Conservation (phyloP, 2,329 filamentous ascomycete species). For the Alternaria dauci region DNA sequence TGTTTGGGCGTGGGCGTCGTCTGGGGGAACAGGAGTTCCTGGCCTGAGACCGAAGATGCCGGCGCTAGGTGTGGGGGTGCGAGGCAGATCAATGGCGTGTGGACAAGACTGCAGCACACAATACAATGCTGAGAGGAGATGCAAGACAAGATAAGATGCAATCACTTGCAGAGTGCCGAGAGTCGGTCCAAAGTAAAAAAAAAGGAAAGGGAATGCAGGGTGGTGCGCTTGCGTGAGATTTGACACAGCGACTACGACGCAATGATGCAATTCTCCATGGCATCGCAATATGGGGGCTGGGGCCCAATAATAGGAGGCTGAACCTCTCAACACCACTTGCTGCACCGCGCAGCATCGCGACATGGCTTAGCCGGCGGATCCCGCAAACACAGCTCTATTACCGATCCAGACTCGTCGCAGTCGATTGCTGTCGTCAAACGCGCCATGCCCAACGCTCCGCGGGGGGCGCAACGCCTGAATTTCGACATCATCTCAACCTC, state of each 20-base stretch:
- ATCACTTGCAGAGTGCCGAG: slow-evolving; percentile 11
- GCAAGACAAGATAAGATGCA: not conserved
- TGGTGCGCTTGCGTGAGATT: slow-evolving; percentile 21
- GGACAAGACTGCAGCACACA: slow-evolving; percentile 12
- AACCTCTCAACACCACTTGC: slow-evolving; percentile 20
- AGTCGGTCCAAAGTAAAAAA: slow-evolving; percentile 8
- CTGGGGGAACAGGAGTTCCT: slow-evolving; percentile 28
- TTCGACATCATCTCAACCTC: slow-evolving; percentile 4
- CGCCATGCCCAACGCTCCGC: slow-evolving; percentile 8
- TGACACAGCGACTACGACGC: slow-evolving; percentile 26
- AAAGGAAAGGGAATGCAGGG: slow-evolving; percentile 15
- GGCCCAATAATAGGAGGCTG: slow-evolving; percentile 39
- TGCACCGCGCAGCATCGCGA: not conserved
- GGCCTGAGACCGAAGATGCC: slow-evolving; percentile 28
- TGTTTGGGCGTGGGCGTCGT: slow-evolving; percentile 22
- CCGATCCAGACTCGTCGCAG: not conserved
- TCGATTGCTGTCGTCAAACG: not conserved
- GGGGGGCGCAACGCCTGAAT: slow-evolving; percentile 7
- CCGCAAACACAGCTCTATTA: not conserved
- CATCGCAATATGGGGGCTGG: slow-evolving; percentile 36
- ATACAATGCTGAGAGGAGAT: slow-evolving; percentile 8
- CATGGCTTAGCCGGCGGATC: not conserved
- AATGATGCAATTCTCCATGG: slow-evolving; percentile 42
- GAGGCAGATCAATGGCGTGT: slow-evolving; percentile 10
- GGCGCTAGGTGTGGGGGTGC: slow-evolving; percentile 31